These are phyloP conservation scores for Tulasnella sp. DNA, from an alignment of 768 basidiomycete species.

Conservation along the genomic window DNA sequence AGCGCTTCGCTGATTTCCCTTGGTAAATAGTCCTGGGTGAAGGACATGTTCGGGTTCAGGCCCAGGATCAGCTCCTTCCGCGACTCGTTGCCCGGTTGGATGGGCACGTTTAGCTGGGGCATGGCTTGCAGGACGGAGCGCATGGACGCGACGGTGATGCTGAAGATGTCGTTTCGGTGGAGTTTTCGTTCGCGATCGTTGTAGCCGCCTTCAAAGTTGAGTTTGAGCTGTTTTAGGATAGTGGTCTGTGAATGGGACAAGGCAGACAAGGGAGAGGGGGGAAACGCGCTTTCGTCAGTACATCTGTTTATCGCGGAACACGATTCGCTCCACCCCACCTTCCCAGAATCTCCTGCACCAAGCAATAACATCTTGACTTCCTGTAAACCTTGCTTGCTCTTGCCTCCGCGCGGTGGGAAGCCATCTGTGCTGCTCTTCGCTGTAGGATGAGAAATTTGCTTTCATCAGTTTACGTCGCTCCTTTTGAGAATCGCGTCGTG, in stretches of 20 bases:
- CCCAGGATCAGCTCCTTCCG: conserved; percentile 68
- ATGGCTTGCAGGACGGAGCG: conserved; percentile 94
- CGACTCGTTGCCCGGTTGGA: conserved; percentile 70
- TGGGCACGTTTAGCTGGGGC: conserved; percentile 75
- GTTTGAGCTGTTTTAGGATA: conserved; percentile 96
- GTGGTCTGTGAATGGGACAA: conserved; percentile 60
- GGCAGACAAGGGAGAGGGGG: no score
- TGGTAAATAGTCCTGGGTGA: conserved; percentile 70
- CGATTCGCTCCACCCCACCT: conserved; percentile 52
- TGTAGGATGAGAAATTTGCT: not conserved
- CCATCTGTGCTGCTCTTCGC: not conserved
- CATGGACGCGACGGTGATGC: conserved; percentile 94
- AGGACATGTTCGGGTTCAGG: conserved; percentile 75
- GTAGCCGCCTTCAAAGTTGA: conserved; percentile 91
- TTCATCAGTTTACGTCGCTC: not conserved
- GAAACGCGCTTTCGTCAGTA: not conserved
- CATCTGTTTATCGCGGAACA: not conserved
- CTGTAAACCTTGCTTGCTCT: not conserved
- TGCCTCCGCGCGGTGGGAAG: not conserved
- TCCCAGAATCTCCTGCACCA: conserved; percentile 96
- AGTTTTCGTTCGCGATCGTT: conserved; percentile 86
- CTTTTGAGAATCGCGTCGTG: not conserved
- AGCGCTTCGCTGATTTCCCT: conserved; percentile 78
- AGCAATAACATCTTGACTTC: conserved; percentile 96
- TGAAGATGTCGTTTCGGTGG: conserved; percentile 94